Conservation (phyloP, 2,329 filamentous ascomycete genomes). For the Westerdykella sp. region DNA sequence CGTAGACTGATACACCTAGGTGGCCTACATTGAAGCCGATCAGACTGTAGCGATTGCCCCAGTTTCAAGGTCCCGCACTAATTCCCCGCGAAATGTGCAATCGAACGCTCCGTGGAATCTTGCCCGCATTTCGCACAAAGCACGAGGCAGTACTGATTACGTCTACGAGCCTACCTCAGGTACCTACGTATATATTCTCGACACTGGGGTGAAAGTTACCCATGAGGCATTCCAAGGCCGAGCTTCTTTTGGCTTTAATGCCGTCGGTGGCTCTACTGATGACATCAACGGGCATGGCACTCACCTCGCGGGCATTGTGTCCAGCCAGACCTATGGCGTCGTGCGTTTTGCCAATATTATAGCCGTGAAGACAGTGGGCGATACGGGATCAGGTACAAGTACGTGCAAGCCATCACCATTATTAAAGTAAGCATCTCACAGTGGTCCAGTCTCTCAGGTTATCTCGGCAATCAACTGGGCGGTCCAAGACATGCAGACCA, state of each 20-base stretch:
- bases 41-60: background rate
- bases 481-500: conserved; percentile 12
- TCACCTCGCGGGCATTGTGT: conserved; percentile 4
- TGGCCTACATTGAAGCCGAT: conserved; percentile 6
- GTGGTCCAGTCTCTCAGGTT: conserved; percentile 3
- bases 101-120: conserved; percentile 23
- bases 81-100: conserved; percentile 8
- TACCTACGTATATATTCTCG: conserved; percentile 53
- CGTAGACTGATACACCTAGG: background rate
- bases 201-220: conserved; percentile 51
- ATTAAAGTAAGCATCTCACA: background rate
- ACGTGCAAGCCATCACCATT: background rate
- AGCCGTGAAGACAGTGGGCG: conserved; percentile 3
- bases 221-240: conserved; percentile 34
- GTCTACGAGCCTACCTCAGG: conserved; percentile 2
- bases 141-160: conserved; percentile 4
- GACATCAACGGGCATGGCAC: conserved; percentile 13
- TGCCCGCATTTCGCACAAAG: conserved; percentile 21
- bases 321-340: conserved; percentile 6
- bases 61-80: background rate
- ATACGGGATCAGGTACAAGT: conserved; percentile 6
- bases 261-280: background rate
- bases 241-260: conserved; percentile 3
- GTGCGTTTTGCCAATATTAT: conserved; percentile 3
- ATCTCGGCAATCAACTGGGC: conserved; percentile 16